phyloP scores from a whole-genome alignment of 495 filamentous ascomycete genomes.

The Hyaloscypha finlandica region DNA sequence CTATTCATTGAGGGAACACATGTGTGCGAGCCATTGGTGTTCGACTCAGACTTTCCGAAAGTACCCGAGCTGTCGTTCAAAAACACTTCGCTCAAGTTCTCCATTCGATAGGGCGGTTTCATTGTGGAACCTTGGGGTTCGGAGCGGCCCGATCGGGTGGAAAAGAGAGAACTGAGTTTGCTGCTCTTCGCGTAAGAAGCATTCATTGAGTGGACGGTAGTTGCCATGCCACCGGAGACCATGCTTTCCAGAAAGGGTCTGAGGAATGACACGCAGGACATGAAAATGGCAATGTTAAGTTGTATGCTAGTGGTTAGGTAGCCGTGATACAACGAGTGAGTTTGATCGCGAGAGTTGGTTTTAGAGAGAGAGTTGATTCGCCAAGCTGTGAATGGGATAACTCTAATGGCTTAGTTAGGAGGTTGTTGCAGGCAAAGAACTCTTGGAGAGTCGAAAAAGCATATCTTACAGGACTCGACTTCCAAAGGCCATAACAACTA shows the following conservation, averaged over 20 bases:
- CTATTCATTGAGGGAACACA: constrained; percentile 1
- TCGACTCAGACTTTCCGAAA: constrained; percentile 5
- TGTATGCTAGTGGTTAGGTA: constrained; percentile 15
- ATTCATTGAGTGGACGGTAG: neutral
- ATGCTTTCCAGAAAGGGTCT: constrained; percentile 23
- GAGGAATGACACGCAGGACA: constrained; percentile 24
- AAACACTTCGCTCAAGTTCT: constrained; percentile 2
- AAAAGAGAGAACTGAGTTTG: constrained; percentile 5
- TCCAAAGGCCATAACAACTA: constrained; percentile 13
- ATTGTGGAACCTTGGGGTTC: neutral
- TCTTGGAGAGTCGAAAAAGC: neutral
- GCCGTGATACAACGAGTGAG: constrained; percentile 3
- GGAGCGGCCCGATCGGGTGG: neutral
- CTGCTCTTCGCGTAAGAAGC: neutral
- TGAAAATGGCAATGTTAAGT: constrained; percentile 22
- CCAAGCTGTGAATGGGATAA: constrained; percentile 7
- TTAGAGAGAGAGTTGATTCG: constrained; percentile 9
- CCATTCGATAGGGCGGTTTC: constrained; percentile 5
- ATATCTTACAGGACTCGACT: constrained; percentile 23
- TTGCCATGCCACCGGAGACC: constrained; percentile 10
- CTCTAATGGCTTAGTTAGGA: neutral
- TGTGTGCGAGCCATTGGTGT: neutral
- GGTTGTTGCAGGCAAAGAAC: neutral
- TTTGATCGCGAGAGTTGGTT: constrained; percentile 15
- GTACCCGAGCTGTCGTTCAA: constrained; percentile 4